Evolutionary conservation across 1,284 basidiomycete genomes (phyloP), one percentile per base, ranked within the genome.

Genomic region (Ganoderma multipileum): DNA sequence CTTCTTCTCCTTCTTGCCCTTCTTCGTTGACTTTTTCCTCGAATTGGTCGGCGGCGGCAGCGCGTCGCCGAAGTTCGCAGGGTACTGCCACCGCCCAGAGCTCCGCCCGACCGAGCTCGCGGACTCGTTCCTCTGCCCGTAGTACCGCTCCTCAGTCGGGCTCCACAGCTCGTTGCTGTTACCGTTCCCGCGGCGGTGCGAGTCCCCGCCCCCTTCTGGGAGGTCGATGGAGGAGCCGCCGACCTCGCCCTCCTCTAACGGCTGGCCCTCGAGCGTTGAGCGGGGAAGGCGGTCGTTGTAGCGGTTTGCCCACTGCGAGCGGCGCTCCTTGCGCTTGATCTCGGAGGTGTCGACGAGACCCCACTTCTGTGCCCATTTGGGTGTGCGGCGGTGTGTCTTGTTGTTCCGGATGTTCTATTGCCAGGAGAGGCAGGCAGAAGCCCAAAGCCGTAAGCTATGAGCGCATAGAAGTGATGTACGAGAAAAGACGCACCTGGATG

Each of bases 371-470:
- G 93, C 94, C 97, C 97, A 99, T 78, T 97, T 96, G 20, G 97
- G 97, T 28, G 96, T 98, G 67, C 97, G 91, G 36, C 88, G 85
- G 77, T 93, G 87, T 75, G 90, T 97, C 84, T 96, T 95, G 85
- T 98, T 98, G 83, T 98, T 98, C 65, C 97, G 87, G 73, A 99
- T 91, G 82, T 97, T 98, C 90, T 98, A 81, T 44, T 44, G n/a
- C 3, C 28, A 61, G 33, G 1, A 33, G 8, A 36, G 11, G 58
- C 44, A 47, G n/a, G 47, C 23, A 47, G 42, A 18, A 42, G 12
- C 52, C 38, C 62, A 47, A 61, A 33, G 23, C 12, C 47, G 23
- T 28, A 52, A 52, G 47, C 23, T 52, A 4, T 26, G 23, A 11
- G 47, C 47, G 47, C 23, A 52, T 47, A 9, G 11, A 6, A n/a